Conservation (phyloP, 345 rosid species). For the Melaleuca alternifolia region DNA sequence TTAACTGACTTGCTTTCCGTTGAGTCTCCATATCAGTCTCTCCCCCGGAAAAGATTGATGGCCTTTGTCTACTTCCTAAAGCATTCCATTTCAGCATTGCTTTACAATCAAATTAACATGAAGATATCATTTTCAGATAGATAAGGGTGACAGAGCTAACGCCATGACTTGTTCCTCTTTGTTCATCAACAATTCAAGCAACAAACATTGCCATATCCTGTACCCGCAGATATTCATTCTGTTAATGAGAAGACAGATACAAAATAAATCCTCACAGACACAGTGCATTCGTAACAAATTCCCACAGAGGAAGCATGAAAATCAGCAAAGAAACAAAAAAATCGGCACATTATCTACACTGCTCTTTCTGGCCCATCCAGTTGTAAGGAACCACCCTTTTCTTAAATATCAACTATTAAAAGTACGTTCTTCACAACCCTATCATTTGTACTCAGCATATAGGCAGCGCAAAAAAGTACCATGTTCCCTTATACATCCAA, state of each 20-base stretch:
- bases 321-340: background rate
- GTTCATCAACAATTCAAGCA: background rate
- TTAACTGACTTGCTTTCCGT: slow-evolving; percentile 46
- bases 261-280: background rate
- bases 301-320: background rate
- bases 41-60: slow-evolving; percentile 15
- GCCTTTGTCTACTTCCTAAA: slow-evolving; percentile 36
- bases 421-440: background rate
- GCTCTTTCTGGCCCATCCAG: background rate
- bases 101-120: background rate
- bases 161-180: background rate
- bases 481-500: background rate
- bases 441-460: background rate
- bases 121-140: background rate
- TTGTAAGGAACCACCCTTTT: background rate
- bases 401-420: background rate
- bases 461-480: background rate
- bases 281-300: background rate
- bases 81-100: slow-evolving; percentile 14
- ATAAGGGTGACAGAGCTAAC: background rate
- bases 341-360: background rate
- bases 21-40: slow-evolving; percentile 19
- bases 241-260: background rate
- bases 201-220: background rate
- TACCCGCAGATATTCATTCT: background rate